phyloP scores from a whole-genome alignment of 2,329 filamentous ascomycete species.

The Aspergillus spinulosporus region DNA sequence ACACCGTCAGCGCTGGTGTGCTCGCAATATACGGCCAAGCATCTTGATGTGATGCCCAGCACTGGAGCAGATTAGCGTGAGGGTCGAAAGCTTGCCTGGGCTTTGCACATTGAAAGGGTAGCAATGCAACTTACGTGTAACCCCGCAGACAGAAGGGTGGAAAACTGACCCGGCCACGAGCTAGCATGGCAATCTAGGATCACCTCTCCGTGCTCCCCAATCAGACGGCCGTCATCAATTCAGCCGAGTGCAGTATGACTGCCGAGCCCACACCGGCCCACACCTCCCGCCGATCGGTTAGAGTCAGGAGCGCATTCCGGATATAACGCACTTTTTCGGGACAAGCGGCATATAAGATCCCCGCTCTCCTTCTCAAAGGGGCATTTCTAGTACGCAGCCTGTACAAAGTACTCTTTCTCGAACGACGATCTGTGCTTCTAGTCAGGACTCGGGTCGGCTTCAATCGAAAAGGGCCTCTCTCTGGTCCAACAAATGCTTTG shows the following conservation, averaged over 20 bases:
- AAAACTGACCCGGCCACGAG: background rate
- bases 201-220: background rate
- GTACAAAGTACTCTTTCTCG: background rate
- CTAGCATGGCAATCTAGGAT: constrained; percentile 10
- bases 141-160: constrained; percentile 6
- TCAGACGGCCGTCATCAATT: background rate
- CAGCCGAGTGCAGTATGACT: background rate
- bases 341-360: constrained; percentile 3
- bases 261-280: constrained; percentile 1
- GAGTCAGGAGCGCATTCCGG: constrained; percentile 3
- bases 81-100: constrained; percentile 2
- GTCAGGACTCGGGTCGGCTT: background rate
- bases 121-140: constrained; percentile 3
- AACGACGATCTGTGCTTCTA: background rate
- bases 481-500: background rate
- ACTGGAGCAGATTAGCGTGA: background rate
- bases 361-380: background rate
- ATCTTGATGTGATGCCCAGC: background rate
- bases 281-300: constrained; percentile 3
- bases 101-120: background rate
- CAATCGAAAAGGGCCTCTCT: background rate
- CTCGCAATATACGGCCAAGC: background rate
- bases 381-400: background rate
- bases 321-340: background rate
- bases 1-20: background rate